Percentiles rank a stretch among this genome's conserved stretches.
These are phyloP conservation scores for Blastocystis hominis DNA, from an alignment of 352 stramenopile genomes.

Conservation along the genomic window DNA sequence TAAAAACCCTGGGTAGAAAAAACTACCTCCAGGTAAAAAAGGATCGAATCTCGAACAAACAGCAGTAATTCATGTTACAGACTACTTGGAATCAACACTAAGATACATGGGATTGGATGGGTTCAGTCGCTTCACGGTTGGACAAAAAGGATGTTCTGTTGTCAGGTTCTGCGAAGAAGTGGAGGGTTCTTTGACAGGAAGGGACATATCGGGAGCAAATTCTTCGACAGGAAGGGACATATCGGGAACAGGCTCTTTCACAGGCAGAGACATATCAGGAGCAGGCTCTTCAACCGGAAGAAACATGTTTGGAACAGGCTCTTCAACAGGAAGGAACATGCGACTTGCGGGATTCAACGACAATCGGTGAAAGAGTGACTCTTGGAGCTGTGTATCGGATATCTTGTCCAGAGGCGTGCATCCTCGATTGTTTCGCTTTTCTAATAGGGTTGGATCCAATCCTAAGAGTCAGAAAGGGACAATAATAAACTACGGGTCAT, in stretches of 20 bases:
- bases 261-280: neutral
- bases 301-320: neutral
- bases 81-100: neutral
- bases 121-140: neutral
- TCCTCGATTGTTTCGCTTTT: constrained; percentile 32
- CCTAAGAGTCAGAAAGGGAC: neutral
- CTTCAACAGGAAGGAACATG: neutral
- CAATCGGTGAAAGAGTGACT: neutral
- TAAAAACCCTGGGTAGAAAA: neutral
- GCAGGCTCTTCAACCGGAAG: neutral
- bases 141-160: no score
- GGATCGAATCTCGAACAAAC: neutral
- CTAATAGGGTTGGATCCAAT: neutral
- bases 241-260: neutral
- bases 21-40: neutral
- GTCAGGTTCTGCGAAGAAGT: no score
- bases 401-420: neutral
- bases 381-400: neutral
- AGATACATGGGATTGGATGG: constrained; percentile 25
- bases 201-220: neutral
- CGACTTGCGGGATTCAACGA: neutral
- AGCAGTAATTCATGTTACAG: neutral
- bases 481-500: neutral
- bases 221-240: neutral
- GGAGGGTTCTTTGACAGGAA: neutral